phyloP scores from a whole-genome alignment of 2,329 filamentous ascomycete species.

The Periconia digitata region DNA sequence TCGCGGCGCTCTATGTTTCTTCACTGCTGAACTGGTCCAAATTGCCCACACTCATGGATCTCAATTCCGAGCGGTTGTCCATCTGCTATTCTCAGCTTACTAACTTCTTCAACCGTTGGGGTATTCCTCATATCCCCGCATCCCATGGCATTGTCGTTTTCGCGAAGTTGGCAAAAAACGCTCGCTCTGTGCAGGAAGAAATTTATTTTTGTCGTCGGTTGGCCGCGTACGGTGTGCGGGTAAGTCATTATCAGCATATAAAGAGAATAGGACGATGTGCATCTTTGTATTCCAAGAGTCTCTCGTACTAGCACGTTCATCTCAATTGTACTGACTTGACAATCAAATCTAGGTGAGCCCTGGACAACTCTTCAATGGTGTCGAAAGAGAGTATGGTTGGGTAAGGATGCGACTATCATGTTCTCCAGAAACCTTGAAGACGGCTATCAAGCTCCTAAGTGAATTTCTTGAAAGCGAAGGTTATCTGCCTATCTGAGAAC shows the following conservation, averaged over 20 bases:
- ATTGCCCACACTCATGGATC: constrained; percentile 26
- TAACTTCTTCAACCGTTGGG: constrained; percentile 11
- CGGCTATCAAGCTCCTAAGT: constrained; percentile 6
- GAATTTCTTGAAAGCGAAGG: background rate
- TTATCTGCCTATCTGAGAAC: background rate
- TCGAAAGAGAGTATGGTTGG: constrained; percentile 34
- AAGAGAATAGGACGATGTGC: too few relatives aligned
- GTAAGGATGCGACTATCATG: constrained; percentile 28
- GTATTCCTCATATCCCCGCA: constrained; percentile 23
- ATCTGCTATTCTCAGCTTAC: constrained; percentile 22
- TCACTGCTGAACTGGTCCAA: constrained; percentile 27
- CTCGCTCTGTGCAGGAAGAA: constrained; percentile 20
- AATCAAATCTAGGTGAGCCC: too few relatives aligned
- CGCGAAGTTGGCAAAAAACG: constrained; percentile 20
- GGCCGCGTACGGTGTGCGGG: constrained; percentile 18
- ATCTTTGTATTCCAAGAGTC: too few relatives aligned
- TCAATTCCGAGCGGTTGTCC: constrained; percentile 26
- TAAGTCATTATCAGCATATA: too few relatives aligned
- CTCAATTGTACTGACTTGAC: too few relatives aligned
- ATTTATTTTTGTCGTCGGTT: constrained; percentile 19
- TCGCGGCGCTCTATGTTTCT: constrained; percentile 23
- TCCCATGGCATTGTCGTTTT: constrained; percentile 34
- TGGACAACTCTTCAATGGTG: constrained; percentile 22
- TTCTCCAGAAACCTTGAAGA: constrained; percentile 14
- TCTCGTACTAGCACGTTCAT: too few relatives aligned